A percentile compares a stretch with the other conserved stretches of the same genome.
Evolutionary conservation across 2,329 filamentous ascomycete genomes (phyloP).

Genomic region (Aureobasidium sp.): DNA sequence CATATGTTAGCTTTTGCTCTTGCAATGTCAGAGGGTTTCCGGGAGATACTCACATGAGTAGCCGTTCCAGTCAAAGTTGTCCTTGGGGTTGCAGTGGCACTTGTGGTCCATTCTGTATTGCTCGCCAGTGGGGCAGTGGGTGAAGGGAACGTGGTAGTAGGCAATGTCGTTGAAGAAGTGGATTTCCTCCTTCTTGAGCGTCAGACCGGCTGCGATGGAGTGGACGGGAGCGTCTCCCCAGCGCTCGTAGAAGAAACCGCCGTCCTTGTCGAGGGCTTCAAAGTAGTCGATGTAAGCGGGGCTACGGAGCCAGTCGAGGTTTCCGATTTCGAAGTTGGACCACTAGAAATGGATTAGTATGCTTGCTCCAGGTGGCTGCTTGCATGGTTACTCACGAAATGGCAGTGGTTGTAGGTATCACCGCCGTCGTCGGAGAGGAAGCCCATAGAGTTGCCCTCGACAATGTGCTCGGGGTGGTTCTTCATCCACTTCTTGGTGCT

Average conservation of each 20-base stretch:
- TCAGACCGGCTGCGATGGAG: slow-evolving; percentile 83
- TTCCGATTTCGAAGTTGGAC: slow-evolving; percentile 98
- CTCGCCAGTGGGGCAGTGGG: slow-evolving; percentile 90
- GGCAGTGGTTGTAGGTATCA: slow-evolving; percentile 91
- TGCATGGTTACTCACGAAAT: slow-evolving; percentile 61
- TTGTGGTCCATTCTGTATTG: slow-evolving; percentile 73
- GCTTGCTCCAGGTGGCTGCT: not conserved
- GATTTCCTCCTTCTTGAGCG: slow-evolving; percentile 86
- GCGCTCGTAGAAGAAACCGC: slow-evolving; percentile 97
- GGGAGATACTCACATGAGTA: slow-evolving; percentile 72
- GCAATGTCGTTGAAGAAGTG: slow-evolving; percentile 99
- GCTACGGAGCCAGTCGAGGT: slow-evolving; percentile 79
- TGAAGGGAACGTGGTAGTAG: slow-evolving; percentile 97
- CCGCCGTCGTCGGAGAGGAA: slow-evolving; percentile 90
- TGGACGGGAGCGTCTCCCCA: slow-evolving; percentile 98
- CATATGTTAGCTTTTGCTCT: not conserved
- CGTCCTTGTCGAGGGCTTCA: slow-evolving; percentile 74
- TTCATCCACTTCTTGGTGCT: slow-evolving; percentile 91
- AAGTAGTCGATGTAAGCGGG: slow-evolving; percentile 88
- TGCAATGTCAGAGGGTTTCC: not conserved
- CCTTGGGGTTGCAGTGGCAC: slow-evolving; percentile 88
- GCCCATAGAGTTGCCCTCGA: slow-evolving; percentile 72
- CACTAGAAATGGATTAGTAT: slow-evolving; percentile 49
- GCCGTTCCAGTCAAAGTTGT: slow-evolving; percentile 99
- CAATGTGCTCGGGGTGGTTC: slow-evolving; percentile 81